phyloP scores from a whole-genome alignment of 202 grass and related monocot genomes.

The Bolboschoenoplectus hybrid region DNA sequence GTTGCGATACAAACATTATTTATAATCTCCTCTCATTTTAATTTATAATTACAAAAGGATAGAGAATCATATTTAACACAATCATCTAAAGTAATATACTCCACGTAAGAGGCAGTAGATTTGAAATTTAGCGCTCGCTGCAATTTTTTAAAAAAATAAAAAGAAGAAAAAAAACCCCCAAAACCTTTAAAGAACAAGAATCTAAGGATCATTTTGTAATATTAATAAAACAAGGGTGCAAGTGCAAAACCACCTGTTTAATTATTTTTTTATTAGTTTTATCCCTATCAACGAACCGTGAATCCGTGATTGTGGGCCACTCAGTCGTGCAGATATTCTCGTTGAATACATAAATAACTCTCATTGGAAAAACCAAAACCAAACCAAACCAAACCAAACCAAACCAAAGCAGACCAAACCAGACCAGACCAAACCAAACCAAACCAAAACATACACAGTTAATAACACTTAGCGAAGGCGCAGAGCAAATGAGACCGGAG shows the following conservation, averaged over 20 bases:
- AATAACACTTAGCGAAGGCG: background rate
- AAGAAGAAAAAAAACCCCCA: background rate
- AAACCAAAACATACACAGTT: background rate
- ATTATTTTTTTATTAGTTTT: background rate
- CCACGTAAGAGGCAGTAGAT: too few relatives aligned
- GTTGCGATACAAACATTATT: too few relatives aligned
- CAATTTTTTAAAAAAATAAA: background rate
- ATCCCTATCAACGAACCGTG: background rate
- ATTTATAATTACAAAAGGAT: too few relatives aligned
- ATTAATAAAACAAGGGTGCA: conserved; percentile 4
- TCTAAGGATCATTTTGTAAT: background rate
- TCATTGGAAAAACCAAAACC: background rate
- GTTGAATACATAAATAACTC: conserved; percentile 6
- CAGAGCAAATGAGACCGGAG: background rate
- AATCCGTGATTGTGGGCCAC: conserved; percentile 31
- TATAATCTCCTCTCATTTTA: too few relatives aligned
- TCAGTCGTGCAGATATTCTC: conserved; percentile 32
- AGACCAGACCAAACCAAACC: background rate
- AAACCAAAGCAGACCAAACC: background rate
- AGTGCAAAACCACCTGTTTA: background rate
- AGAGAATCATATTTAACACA: too few relatives aligned
- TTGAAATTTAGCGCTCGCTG: too few relatives aligned
- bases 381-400: background rate
- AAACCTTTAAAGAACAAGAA: background rate
- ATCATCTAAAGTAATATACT: too few relatives aligned